A percentile compares a stretch with the other conserved stretches of the same genome.
These are phyloP conservation scores for Colletotrichum sp. DNA, from an alignment of 2,329 filamentous ascomycete species.

Conservation along the genomic window DNA sequence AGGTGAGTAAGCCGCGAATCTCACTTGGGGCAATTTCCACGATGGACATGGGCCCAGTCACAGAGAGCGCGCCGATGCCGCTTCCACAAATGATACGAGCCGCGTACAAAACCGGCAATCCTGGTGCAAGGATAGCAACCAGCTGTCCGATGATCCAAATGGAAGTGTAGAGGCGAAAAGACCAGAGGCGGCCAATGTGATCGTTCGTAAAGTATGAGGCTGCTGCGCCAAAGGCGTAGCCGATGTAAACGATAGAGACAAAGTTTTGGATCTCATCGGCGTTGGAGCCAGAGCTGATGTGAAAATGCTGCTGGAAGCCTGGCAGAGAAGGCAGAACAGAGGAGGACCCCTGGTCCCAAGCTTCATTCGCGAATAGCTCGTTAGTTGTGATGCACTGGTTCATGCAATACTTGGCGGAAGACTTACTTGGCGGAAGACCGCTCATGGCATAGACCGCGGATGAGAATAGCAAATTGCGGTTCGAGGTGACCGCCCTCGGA, in stretches of 20 bases:
- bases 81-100: not conserved
- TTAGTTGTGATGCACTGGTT: not conserved
- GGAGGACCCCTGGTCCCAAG: not conserved
- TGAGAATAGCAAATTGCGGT: not conserved
- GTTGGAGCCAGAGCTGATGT: constrained; percentile 31
- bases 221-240: not conserved
- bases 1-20: constrained; percentile 35
- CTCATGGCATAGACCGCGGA: not conserved
- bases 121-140: not conserved
- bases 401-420: not conserved
- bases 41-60: constrained; percentile 34
- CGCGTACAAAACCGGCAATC: not conserved
- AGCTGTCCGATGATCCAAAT: not conserved
- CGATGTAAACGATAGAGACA: constrained; percentile 38
- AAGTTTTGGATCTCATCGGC: constrained; percentile 35
- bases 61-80: constrained; percentile 21
- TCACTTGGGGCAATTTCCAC: constrained; percentile 37
- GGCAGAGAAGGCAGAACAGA: constrained; percentile 34
- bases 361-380: not conserved
- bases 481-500: not conserved
- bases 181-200: not conserved
- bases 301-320: constrained; percentile 38
- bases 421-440: not conserved
- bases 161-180: not conserved
- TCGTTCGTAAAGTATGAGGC: not conserved